Percentiles rank a stretch among this genome's conserved stretches.
phyloP scores from a whole-genome alignment of 805 yeast species.

The Candida oleophila region DNA sequence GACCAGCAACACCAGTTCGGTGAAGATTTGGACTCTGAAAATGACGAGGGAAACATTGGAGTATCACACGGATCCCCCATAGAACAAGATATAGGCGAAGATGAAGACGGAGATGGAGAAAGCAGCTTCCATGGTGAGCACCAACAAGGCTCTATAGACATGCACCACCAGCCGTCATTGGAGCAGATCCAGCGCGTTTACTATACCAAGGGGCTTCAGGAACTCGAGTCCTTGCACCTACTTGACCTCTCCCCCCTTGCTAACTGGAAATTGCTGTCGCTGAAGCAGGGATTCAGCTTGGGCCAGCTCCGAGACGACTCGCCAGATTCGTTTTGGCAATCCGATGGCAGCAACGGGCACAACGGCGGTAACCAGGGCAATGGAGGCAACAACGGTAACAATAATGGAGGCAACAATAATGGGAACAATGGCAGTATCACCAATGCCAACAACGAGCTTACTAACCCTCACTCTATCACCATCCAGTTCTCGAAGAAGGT shows the following conservation, averaged over 20 bases:
- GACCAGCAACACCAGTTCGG: neutral
- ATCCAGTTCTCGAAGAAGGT: slow-evolving; percentile 80
- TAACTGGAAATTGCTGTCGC: slow-evolving; percentile 79
- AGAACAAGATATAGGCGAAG: too few species aligned
- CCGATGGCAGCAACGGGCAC: slow-evolving; percentile 65
- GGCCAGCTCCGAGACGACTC: slow-evolving; percentile 70
- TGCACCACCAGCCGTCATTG: slow-evolving; percentile 31
- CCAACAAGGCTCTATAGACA: slow-evolving; percentile 11
- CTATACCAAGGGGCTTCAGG: slow-evolving; percentile 48
- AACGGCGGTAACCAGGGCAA: slow-evolving; percentile 14
- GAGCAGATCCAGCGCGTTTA: slow-evolving; percentile 42
- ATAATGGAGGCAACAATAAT: slow-evolving; percentile 17
- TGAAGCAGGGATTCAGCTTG: slow-evolving; percentile 70
- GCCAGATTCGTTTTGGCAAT: slow-evolving; percentile 84
- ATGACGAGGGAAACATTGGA: slow-evolving; percentile 1
- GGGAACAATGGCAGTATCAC: slow-evolving; percentile 10
- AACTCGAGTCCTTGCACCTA: slow-evolving; percentile 56
- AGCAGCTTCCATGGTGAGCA: neutral
- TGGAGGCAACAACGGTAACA: slow-evolving; percentile 1
- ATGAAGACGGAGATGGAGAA: slow-evolving; percentile 1
- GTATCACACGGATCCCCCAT: neutral
- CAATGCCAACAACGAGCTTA: slow-evolving; percentile 32
- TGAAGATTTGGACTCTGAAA: neutral
- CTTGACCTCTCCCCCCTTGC: slow-evolving; percentile 80
- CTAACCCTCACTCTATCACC: slow-evolving; percentile 79